Base-by-base conservation (phyloP, 2,329 filamentous ascomycete species). In the Pestalotiopsis sp. region DNA sequence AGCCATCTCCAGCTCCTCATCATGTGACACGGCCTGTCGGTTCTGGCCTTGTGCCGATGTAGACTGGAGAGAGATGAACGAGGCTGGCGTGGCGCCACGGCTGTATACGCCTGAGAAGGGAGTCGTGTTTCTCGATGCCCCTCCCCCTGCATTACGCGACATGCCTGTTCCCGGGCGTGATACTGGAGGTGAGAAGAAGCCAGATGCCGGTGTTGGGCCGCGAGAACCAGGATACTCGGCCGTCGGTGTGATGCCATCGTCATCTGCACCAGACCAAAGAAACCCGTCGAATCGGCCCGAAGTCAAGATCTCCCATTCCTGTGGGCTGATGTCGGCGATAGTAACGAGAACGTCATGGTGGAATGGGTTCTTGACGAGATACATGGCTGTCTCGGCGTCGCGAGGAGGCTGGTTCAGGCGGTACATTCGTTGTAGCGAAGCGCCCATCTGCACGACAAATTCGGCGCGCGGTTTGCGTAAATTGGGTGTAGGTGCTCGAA, bases 231-330 rank as follows among this genome's bases (percentile, higher is more conserved):
- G 78, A 39, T 76, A 76, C n/a, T 86, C 85, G 65, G 79, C 76
- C 39, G 76, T 86, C 67, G 79, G 79, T 49, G 74, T 74, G 7
- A 76, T 72, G 38, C 74, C 75, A 57, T 85, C 84, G 31, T 88
- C 86, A 66, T 98, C 95, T 6, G 93, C 94, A 25, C 95, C 95
- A 59, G 94, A 97, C 90, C 95, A 97, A 23, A 98, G 86, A 81
- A 98, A 98, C 3, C 95, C 95, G 76, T 98, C 95, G 75, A 98
- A 98, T 36, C 95, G 92, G 36, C 95, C 95, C 0, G 95, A 98
- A 4, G 92, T 93, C 13, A 98, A 86, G 67, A 98, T 97, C 71
- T 98, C 95, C 95, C 95, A 98, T 80, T 98, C 95, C n/a, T 93
- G 92, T 61, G 91, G 88, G 76, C 92, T 96, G 74, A 98, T 96